Evolutionary conservation across 2,329 filamentous ascomycete species (phyloP).

Genomic region (Xylaria sp.): DNA sequence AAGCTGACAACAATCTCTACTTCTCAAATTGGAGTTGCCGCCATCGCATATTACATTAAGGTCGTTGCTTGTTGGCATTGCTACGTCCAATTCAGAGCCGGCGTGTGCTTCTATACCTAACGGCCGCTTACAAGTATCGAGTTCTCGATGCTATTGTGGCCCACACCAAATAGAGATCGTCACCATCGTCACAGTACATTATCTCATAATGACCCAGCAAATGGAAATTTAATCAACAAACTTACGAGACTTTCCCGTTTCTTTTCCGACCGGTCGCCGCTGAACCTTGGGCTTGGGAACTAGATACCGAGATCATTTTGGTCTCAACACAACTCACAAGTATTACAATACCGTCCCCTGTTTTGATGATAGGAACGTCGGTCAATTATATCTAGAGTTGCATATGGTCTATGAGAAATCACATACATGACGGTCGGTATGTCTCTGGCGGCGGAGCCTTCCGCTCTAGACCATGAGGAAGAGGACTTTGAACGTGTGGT

Average conservation of each 20-base stretch:
- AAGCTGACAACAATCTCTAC: not conserved
- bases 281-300: not conserved
- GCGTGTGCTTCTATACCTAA: not conserved
- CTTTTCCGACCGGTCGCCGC: not conserved
- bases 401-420: not conserved
- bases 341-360: not conserved
- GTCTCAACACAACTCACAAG: not conserved
- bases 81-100: not conserved
- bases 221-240: not conserved
- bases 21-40: not conserved
- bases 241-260: not conserved
- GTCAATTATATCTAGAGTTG: not conserved
- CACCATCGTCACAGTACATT: not conserved
- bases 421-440: not conserved
- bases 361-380: not conserved
- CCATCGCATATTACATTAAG: not conserved
- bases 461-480: conserved; percentile 19
- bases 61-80: not conserved
- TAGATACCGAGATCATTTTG: not conserved
- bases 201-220: not conserved
- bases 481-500: conserved; percentile 35
- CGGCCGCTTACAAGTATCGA: not conserved
- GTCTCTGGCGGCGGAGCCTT: not conserved
- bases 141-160: not conserved
- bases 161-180: not conserved